Conservation (phyloP, 306 rosid genomes). For the Gillenia trifoliata region DNA sequence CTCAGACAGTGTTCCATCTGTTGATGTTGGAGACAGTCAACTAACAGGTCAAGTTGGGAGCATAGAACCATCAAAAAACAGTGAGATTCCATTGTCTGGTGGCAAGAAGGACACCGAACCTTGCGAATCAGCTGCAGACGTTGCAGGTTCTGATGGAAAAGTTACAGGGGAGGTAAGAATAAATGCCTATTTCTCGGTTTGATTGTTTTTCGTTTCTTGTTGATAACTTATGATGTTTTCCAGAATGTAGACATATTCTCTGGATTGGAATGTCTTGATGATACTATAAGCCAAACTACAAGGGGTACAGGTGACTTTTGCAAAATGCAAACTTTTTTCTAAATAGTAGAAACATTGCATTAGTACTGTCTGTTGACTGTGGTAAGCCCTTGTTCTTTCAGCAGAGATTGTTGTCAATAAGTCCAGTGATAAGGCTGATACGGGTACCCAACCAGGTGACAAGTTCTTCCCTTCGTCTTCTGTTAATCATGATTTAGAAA, state of each 20-base stretch:
- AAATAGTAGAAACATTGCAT: not conserved
- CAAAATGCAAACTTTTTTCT: not conserved
- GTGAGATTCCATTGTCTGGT: conserved; percentile 20
- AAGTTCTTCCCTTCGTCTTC: no score
- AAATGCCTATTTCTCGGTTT: not conserved
- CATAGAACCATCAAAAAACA: conserved; percentile 16
- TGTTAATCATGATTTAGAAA: no score
- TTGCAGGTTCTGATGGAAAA: conserved; percentile 36
- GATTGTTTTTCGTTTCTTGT: conserved; percentile 13
- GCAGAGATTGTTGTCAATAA: not conserved
- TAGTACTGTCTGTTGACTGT: not conserved
- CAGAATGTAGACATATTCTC: conserved; percentile 59
- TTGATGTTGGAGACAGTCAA: conserved; percentile 18
- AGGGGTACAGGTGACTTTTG: conserved; percentile 34
- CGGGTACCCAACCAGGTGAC: no score
- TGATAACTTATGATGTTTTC: conserved; percentile 3
- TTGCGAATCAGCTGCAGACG: conserved; percentile 34
- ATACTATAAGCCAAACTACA: conserved; percentile 35
- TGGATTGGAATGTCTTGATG: conserved; percentile 58
- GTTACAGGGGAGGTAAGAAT: conserved; percentile 49
- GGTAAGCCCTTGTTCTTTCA: not conserved
- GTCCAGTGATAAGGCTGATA: not conserved
- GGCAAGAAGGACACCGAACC: conserved; percentile 20
- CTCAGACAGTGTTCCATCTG: conserved; percentile 23
- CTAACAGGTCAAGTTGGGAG: conserved; percentile 9